Evolutionary conservation across 2,329 filamentous ascomycete species (phyloP).

Genomic region (Periconia digitata): DNA sequence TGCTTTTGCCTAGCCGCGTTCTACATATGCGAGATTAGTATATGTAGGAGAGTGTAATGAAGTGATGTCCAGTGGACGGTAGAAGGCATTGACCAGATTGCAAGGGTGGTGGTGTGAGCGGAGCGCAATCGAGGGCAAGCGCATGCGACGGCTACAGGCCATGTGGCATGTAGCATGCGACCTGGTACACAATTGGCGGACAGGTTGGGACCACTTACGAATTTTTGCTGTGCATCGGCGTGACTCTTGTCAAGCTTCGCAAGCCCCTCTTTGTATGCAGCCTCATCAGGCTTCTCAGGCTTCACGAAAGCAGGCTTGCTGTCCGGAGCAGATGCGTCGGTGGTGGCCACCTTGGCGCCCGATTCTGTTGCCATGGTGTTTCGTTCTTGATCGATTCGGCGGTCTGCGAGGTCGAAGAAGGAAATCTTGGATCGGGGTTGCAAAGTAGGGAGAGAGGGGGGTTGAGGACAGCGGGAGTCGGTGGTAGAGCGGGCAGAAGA

Average conservation of each 20-base stretch:
- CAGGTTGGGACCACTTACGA: conserved; percentile 53
- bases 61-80: background rate
- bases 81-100: too few relatives aligned
- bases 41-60: background rate
- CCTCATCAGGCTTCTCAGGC: conserved; percentile 86
- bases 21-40: conserved; percentile 51
- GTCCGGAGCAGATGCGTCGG: conserved; percentile 34
- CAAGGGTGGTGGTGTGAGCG: background rate
- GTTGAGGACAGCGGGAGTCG: conserved; percentile 7
- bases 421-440: conserved; percentile 10
- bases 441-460: conserved; percentile 10
- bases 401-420: background rate
- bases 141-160: conserved; percentile 18
- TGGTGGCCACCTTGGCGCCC: conserved; percentile 32
- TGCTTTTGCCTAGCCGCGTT: conserved; percentile 86
- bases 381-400: conserved; percentile 18
- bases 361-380: conserved; percentile 29
- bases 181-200: background rate
- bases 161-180: background rate
- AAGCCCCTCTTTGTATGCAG: conserved; percentile 76
- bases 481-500: conserved; percentile 1
- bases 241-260: conserved; percentile 86
- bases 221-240: conserved; percentile 70
- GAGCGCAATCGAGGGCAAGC: background rate
- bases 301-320: conserved; percentile 52